phyloP scores from a whole-genome alignment of 495 filamentous ascomycete genomes.

The Copromyces sp. region DNA sequence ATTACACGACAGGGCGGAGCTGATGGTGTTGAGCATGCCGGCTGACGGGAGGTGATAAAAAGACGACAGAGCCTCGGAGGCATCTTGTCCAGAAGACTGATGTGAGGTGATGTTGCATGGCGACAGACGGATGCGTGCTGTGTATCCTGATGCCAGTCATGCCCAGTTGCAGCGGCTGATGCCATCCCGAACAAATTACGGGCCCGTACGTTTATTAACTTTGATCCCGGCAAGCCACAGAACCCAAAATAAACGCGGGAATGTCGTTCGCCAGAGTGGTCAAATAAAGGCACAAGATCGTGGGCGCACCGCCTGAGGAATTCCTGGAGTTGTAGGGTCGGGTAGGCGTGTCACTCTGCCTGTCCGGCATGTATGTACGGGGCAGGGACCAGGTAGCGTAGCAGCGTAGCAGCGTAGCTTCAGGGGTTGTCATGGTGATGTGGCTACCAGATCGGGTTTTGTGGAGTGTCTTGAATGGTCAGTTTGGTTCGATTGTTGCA shows the following conservation, averaged over 20 bases:
- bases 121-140: background rate
- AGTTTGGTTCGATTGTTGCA: background rate
- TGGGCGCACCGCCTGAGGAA: background rate
- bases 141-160: background rate
- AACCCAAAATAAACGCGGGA: slow-evolving; percentile 13
- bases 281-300: background rate
- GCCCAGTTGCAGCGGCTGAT: slow-evolving; percentile 12
- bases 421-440: background rate
- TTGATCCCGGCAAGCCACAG: slow-evolving; percentile 6
- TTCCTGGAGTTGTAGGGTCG: background rate
- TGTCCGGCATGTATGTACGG: background rate
- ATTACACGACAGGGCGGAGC: background rate
- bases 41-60: background rate
- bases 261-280: background rate
- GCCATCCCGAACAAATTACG: slow-evolving; percentile 13
- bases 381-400: background rate
- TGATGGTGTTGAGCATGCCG: background rate
- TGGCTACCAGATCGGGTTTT: background rate
- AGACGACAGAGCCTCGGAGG: background rate
- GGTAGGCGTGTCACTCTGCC: background rate
- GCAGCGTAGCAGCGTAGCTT: background rate
- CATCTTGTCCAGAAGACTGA: background rate
- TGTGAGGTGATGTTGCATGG: background rate
- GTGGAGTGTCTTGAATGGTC: background rate
- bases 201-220: background rate